A percentile compares a stretch with the other conserved stretches of the same genome.
Evolutionary conservation across 2,329 filamentous ascomycete genomes (phyloP).

Genomic region (Aureobasidium sp.): DNA sequence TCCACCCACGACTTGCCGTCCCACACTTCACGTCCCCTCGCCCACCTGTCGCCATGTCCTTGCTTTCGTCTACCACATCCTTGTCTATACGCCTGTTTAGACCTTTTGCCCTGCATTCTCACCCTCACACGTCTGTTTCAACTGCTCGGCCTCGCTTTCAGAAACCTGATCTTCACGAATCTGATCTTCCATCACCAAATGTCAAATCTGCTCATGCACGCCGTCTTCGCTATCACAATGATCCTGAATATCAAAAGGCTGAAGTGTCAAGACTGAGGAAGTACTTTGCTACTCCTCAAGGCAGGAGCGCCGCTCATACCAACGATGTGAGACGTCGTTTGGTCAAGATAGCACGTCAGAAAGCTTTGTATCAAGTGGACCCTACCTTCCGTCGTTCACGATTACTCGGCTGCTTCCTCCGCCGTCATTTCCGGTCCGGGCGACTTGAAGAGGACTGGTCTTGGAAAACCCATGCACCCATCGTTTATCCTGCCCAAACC

Average conservation of each 20-base stretch:
- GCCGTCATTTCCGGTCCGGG: not conserved
- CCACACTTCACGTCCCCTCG: too few relatives aligned
- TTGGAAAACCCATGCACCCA: not conserved
- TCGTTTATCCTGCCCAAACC: not conserved
- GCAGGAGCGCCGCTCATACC: not conserved
- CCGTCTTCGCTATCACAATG: not conserved
- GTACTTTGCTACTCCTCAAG: not conserved
- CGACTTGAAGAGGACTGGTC: not conserved
- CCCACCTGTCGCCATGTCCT: not conserved
- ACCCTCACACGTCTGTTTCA: not conserved
- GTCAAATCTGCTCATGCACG: too few relatives aligned
- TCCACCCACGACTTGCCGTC: not conserved
- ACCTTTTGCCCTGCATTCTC: not conserved
- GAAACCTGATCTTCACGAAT: not conserved
- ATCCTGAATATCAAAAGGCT: not conserved
- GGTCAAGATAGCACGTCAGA: not conserved
- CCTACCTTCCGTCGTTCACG: not conserved
- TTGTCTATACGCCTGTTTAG: not conserved
- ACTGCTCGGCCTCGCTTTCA: not conserved
- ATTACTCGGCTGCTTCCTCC: not conserved
- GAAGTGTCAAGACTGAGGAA: not conserved
- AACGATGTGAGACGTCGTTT: not conserved
- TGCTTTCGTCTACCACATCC: too few relatives aligned
- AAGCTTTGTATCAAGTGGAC: not conserved
- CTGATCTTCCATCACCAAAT: too few relatives aligned